Evolutionary conservation across 192 early-diverging fungal species (phyloP).

Genomic region (Coemansia pectinata): DNA sequence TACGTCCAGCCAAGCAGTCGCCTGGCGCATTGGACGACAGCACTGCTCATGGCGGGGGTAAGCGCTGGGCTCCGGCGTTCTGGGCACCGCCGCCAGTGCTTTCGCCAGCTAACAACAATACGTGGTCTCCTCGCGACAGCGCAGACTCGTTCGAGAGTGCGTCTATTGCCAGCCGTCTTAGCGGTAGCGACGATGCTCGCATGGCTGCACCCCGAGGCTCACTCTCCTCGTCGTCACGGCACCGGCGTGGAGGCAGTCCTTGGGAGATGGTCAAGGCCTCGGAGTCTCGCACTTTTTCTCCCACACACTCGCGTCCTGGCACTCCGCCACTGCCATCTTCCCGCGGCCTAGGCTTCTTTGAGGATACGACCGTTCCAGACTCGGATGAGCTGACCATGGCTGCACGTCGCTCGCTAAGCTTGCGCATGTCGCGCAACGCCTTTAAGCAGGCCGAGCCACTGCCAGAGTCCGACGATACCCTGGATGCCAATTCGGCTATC

Average conservation of each 20-base stretch:
- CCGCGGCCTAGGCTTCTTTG: constrained; percentile 29
- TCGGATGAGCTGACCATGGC: constrained; percentile 43
- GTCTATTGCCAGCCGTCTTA: constrained; percentile 12
- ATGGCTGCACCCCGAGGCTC: constrained; percentile 10
- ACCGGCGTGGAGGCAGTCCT: constrained; percentile 19
- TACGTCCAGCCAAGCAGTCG: background rate
- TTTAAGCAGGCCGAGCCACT: constrained; percentile 45
- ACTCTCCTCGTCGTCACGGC: background rate
- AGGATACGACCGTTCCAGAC: constrained; percentile 36
- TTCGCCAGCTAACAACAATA: background rate
- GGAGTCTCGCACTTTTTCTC: constrained; percentile 30
- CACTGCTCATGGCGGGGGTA: background rate
- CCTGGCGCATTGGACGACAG: background rate
- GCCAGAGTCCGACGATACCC: constrained; percentile 37
- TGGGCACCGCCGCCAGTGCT: constrained; percentile 31
- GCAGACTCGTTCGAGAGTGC: constrained; percentile 21
- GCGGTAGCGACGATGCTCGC: constrained; percentile 28
- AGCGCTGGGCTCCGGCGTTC: constrained; percentile 39
- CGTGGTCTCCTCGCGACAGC: constrained; percentile 37
- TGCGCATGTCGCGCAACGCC: constrained; percentile 43
- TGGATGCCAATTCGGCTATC: background rate
- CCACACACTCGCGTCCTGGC: constrained; percentile 25
- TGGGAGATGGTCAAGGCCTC: constrained; percentile 43
- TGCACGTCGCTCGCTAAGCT: constrained; percentile 40
- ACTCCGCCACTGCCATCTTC: constrained; percentile 16